A percentile compares a stretch with the other conserved stretches of the same genome.
These are phyloP conservation scores for Hypoxylon sp. DNA, from an alignment of 2,329 filamentous ascomycete species.

Conservation along the genomic window DNA sequence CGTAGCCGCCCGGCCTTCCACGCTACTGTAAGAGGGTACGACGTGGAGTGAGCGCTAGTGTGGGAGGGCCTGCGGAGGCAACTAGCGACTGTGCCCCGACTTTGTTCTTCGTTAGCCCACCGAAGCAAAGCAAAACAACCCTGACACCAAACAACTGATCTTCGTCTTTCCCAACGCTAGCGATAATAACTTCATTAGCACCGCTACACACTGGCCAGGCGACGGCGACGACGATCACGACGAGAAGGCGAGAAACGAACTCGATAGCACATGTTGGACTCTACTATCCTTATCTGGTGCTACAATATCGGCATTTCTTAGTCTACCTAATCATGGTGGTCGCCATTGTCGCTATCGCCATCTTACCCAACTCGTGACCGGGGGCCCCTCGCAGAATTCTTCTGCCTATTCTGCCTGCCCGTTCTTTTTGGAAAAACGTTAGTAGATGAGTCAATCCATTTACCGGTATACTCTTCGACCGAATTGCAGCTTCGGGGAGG, in stretches of 20 bases:
- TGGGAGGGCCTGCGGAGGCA: slow-evolving; percentile 19
- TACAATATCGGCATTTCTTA: slow-evolving; percentile 10
- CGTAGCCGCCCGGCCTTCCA: slow-evolving; percentile 46
- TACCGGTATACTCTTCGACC: slow-evolving; percentile 6
- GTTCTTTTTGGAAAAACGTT: slow-evolving; percentile 6
- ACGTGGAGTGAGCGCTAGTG: slow-evolving; percentile 32
- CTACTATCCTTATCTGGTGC: slow-evolving; percentile 5
- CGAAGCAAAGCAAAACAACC: slow-evolving; percentile 28
- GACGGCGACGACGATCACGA: slow-evolving; percentile 7
- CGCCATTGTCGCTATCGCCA: slow-evolving; percentile 17
- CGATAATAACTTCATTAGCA: slow-evolving; percentile 8
- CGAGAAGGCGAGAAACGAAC: neutral
- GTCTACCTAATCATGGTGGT: slow-evolving; percentile 32
- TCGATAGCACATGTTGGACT: neutral
- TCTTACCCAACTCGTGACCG: slow-evolving; percentile 34
- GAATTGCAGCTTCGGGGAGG: slow-evolving; percentile 5
- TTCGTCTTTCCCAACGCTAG: slow-evolving; percentile 22
- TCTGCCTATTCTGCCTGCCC: slow-evolving; percentile 13
- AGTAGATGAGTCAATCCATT: slow-evolving; percentile 6
- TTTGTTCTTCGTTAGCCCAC: slow-evolving; percentile 17
- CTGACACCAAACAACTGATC: slow-evolving; percentile 25
- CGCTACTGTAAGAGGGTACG: slow-evolving; percentile 33
- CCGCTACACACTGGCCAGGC: slow-evolving; percentile 3
- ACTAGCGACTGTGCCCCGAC: slow-evolving; percentile 17
- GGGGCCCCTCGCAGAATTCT: slow-evolving; percentile 24